A percentile compares a stretch with the other conserved stretches of the same genome.
phyloP scores from a whole-genome alignment of 2,329 filamentous ascomycete species.

The Biscogniauxia mediterranea region DNA sequence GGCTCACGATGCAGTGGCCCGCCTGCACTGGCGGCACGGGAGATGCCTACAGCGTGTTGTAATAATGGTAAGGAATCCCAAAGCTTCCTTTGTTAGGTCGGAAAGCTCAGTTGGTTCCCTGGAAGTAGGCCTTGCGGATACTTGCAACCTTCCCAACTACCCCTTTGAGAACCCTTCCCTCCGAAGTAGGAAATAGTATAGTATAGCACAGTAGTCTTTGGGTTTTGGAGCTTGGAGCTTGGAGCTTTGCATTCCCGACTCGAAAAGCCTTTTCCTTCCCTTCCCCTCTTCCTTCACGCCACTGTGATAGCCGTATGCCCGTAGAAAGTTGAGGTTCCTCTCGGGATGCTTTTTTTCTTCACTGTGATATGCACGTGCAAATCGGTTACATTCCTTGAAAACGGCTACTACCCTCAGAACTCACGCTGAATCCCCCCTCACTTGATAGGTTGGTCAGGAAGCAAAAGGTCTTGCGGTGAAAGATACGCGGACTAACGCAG shows the following conservation, averaged over 20 bases:
- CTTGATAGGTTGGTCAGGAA: neutral
- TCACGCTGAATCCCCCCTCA: neutral
- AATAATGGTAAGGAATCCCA: neutral
- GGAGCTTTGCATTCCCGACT: neutral
- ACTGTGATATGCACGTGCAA: neutral
- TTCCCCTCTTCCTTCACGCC: neutral
- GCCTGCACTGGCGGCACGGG: slow-evolving; percentile 9
- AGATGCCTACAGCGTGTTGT: slow-evolving; percentile 1
- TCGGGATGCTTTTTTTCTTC: neutral
- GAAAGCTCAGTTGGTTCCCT: neutral
- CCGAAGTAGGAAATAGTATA: neutral
- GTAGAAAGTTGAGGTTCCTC: neutral
- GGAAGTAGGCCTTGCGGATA: neutral
- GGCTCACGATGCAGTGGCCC: slow-evolving; percentile 20
- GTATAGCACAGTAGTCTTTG: neutral
- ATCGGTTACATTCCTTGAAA: neutral
- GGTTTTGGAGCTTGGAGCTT: neutral
- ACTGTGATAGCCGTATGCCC: neutral
- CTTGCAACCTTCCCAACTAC: neutral
- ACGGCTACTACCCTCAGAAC: neutral
- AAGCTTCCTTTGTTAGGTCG: neutral
- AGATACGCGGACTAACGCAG: neutral
- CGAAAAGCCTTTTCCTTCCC: neutral
- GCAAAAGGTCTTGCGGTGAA: neutral
- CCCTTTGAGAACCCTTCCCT: neutral